Base-by-base conservation (phyloP, 257 asterid genomes). In the Nicotiana otophora region DNA sequence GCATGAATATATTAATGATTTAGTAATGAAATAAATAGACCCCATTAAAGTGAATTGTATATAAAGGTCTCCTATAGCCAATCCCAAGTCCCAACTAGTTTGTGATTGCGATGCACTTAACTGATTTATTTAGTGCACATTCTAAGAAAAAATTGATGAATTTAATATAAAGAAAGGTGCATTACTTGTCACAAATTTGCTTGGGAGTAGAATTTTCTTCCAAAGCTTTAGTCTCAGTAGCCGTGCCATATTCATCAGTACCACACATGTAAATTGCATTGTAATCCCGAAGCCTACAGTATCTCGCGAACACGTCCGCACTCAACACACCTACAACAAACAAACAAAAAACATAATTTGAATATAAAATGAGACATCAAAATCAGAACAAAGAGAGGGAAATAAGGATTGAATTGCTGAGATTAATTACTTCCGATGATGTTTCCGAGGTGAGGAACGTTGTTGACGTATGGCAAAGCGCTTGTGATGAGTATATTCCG, bases 361-460 rank as follows among this genome's bases (percentile, higher is more conserved):
- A 70, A 10, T 10, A 10, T 11, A 5, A 39, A 70, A 70, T 39
- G 70, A 78, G 48, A 12, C 64, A 51, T 46, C 46, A 51, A n/a
- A 16, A 30, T 4, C 75, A 39, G 5, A 12, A n/a, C 68, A 66
- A 82, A 48, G 57, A 81, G 2, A 75, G 33, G 7, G n/a, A 39
- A 42, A 0, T 26, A 51, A 7, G 55, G 58, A 7, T 5, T 1
- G 46, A 51, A 78, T 36, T 19, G 51, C 11, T 10, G 31, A 34
- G 54, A 9, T 19, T 30, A 78, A 72, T 88, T 88, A 93, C 99
- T 89, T 81, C 99, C 99, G 84, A 95, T 95, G 84, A 95, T 91
- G 90, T 95, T 95, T 81, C 99, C 98, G 77, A 95, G 98, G 84
- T 95, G 98, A 20, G 99, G 99, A 26, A 95, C 97, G 86, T 95